Base-by-base conservation (phyloP, 78 protist genomes). In the Chrysochromulina parva region DNA sequence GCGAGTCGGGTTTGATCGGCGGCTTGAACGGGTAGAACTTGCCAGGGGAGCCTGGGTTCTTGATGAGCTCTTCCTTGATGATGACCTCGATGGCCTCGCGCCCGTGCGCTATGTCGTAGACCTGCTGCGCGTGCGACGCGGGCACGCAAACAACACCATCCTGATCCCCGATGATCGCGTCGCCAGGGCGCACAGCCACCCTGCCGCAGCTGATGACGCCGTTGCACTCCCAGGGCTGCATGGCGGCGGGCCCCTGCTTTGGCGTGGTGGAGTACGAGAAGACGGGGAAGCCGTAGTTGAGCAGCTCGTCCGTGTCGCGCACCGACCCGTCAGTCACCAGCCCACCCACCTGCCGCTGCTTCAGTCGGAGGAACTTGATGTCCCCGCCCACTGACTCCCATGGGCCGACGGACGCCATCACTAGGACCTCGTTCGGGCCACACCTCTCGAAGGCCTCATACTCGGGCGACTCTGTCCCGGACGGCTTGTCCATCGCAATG, bases 141-240 rank as follows among this genome's bases (percentile, higher is more conserved):
- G 90, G 90, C 28, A 87, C 90, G 60, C 54, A 66, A n/a, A 87
- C 90, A 24, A 87, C 90, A 13, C 90, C 90, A n/a, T 71, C 91
- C 91, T 88, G 91, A 69, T 88, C 91, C 71, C 85, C 91, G 57
- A 88, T 59, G 71, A 88, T 73, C 16, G 85, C 91, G 54, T 88
- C 91, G 22, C 91, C 91, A 9, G 91, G 91, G 47, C 91, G 91
- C 22, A 88, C 91, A 9, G 17, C 85, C 38, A 88, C 91, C 28
- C 48, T 16, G 20, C 91, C 91, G 26, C 73, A 57, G 52, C n/a
- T 26, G 57, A 88, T 88, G 28, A 88, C 91, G 17, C 91, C 91
- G 58, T 88, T 67, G 74, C 74, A 50, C 85, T 88, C 85, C 91
- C 91, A 88, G n/a, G 91, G 91, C 91, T 88, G 91, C 91, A 88